Evolutionary conservation across 2,329 filamentous ascomycete species (phyloP), one percentile per base, ranked within the genome.

Genomic region (Emergomyces orientalis): DNA sequence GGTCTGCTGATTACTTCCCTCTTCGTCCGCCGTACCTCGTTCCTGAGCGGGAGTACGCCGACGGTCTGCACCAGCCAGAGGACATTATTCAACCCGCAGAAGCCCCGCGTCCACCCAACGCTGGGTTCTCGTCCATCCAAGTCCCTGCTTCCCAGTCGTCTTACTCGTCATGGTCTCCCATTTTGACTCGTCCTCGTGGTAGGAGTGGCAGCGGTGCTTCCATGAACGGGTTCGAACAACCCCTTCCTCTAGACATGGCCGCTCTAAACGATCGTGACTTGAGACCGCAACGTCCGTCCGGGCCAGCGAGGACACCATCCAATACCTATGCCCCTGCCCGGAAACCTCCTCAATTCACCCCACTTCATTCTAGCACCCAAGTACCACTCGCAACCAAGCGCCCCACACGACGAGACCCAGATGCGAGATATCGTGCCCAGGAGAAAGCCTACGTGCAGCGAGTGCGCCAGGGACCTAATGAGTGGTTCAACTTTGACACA

Each of bases 401-500:
- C 66, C 71, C 73, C 47, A 74, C 80, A 45, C 78, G 84, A 64
- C 75, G 82, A 66, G 88, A 90, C 70, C 87, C 87, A 11, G 87
- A 88, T 70, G 86, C 86, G 60, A 86, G 88, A 68, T 90, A 90
- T 72, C 81, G 89, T 64, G 89, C 90, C 57, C 91, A 97, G 76
- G 93, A 97, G 75, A 90, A 92, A 73, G 93, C 93, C 63, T 99
- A 99, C 73, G 88, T 97, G 41, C 91, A 96, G 75, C 87, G 93
- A 69, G 84, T 97, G 71, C 87, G 91, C 63, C 90, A 95, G 72
- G 90, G 94, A 68, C 84, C 83, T 65, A 87, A 90, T 67, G 66
- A 66, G 43, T 94, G 92, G 78, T 89, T 91, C 69, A 77, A 78
- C 66, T 75, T 80, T 66, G 87, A 91, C 62, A 81, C 86, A 14